A percentile compares a stretch with the other conserved stretches of the same genome.
These are phyloP conservation scores for Gossypium bickii DNA, from an alignment of 345 rosid genomes.

Conservation along the genomic window DNA sequence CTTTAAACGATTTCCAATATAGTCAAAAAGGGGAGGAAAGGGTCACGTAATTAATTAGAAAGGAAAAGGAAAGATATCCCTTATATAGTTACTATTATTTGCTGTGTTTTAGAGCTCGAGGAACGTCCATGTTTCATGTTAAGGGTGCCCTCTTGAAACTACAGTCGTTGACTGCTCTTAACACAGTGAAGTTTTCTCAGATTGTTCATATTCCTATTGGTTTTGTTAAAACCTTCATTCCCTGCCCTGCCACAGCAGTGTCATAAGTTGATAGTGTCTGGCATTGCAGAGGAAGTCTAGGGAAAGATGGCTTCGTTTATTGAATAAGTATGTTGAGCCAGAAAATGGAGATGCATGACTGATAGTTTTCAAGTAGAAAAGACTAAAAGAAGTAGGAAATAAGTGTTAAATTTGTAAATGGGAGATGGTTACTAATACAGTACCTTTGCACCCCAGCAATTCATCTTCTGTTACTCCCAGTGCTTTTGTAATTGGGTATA, in stretches of 20 bases:
- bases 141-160: background rate
- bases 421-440: background rate
- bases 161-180: background rate
- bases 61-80: background rate
- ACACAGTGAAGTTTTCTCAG: background rate
- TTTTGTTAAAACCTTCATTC: background rate
- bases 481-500: constrained; percentile 52
- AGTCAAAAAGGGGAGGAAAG: background rate
- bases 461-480: constrained; percentile 31
- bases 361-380: background rate
- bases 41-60: background rate
- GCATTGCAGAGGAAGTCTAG: constrained; percentile 9
- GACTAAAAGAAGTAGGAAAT: background rate
- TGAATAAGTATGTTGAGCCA: background rate
- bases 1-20: background rate
- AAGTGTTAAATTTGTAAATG: background rate
- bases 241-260: background rate
- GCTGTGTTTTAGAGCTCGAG: constrained; percentile 9
- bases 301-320: background rate
- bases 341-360: background rate
- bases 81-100: background rate
- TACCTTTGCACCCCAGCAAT: constrained; percentile 42
- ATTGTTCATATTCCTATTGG: background rate
- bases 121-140: constrained; percentile 7
- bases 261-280: constrained; percentile 4